Conservation (phyloP, 164 flowering plant genomes). For the Hamamelis virginiana region DNA sequence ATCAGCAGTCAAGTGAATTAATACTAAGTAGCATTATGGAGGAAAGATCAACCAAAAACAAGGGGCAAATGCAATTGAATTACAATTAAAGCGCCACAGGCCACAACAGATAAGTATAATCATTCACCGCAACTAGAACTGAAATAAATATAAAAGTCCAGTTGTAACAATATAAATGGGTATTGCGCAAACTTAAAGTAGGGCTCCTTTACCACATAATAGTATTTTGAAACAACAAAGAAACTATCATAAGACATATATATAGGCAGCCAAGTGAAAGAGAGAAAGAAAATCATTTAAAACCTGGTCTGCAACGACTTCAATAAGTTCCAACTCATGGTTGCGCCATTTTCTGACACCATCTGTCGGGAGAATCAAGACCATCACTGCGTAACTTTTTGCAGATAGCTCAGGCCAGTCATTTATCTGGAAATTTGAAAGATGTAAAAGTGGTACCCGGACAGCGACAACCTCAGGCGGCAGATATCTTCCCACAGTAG, state of each 20-base stretch:
- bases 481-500: slow-evolving; percentile 56
- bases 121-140: too few species aligned
- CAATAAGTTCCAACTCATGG: slow-evolving; percentile 87
- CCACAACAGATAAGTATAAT: too few species aligned
- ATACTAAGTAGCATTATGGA: too few species aligned
- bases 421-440: slow-evolving; percentile 70
- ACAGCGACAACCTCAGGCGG: slow-evolving; percentile 88
- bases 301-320: slow-evolving; percentile 94
- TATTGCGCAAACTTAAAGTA: slow-evolving; percentile 70
- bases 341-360: slow-evolving; percentile 87
- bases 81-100: too few species aligned
- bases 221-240: background rate
- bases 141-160: background rate
- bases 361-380: slow-evolving; percentile 85
- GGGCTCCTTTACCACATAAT: slow-evolving; percentile 3
- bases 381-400: slow-evolving; percentile 84
- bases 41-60: too few species aligned
- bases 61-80: too few species aligned
- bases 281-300: slow-evolving; percentile 1
- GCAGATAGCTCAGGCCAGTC: slow-evolving; percentile 85
- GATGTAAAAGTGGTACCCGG: slow-evolving; percentile 81
- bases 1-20: too few species aligned
- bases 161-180: slow-evolving; percentile 56
- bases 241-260: too few species aligned
- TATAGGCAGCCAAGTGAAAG: background rate